Evolutionary conservation across 768 basidiomycete species (phyloP), one percentile per base, ranked within the genome.

Genomic region (Grammothele lineata): DNA sequence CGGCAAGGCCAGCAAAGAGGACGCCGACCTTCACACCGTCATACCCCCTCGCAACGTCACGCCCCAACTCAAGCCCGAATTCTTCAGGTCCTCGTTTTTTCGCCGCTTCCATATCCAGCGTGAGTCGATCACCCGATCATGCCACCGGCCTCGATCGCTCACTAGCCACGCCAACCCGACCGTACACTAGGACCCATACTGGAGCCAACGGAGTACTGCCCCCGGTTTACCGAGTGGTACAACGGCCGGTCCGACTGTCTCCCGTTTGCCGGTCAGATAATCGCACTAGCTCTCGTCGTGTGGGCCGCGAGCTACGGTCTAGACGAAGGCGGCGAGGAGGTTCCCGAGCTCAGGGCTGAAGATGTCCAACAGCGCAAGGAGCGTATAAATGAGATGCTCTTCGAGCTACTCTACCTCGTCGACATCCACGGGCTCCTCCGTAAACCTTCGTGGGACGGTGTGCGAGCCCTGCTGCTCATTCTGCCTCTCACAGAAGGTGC

Each of bases 301-400:
- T 96, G 92, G 92, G 93, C 91, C 0, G 78, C 83, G 4, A 91
- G 89, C 32, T 93, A 90, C 62, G 94, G 93, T 33, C 70, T 95
- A 37, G 80, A 94, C 62, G 88, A 92, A 57, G 75, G 71, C 35
- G 93, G 92, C 30, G 59, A 75, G 14, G 80, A 84, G 35, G 68
- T 66, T 35, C 57, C 67, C n/a, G 56, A 60, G 14, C 57, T 69
- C 19, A 66, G 51, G 54, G 62, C 25, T 57, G 65, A 47, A 63
- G 70, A 61, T 40, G 44, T 64, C 27, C 67, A 67, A 40, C 67
- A 69, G 43, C 75, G 77, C 54, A 72, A 78, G 57, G 75, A 76
- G 40, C 73, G 68, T 25, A 78, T 81, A 27, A 81, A 85, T 38
- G 69, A 74, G 6, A 92, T 91, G 78, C 68, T 89, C 17, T 75